Evolutionary conservation across 106 monocot species (phyloP), one percentile per base, ranked within the genome.

Genomic region (Apostasia shenzhenica): DNA sequence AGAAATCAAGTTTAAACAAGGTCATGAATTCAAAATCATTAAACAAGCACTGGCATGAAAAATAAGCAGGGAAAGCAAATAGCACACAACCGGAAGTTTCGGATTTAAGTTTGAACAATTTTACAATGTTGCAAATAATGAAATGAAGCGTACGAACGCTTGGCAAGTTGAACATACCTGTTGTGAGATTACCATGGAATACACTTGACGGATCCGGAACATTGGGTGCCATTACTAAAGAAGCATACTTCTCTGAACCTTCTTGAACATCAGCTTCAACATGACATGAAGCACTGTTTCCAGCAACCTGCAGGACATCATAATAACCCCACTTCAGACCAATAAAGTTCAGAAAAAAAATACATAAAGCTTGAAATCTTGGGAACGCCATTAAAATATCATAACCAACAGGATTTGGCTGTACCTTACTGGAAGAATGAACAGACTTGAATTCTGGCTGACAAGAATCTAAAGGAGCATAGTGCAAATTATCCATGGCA

Each of bases 391-490:
- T 59, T 37, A 40, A 39, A 59, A 38, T 38, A 37, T 37, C 38
- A 59, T 62, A 42, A 62, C 62, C 62, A 44, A 45, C 43, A 45
- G 41, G 13, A 45, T 62, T 62, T 62, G 62, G n/a, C 43, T 62
- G 37, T 1, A 59, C 8, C 0, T 41, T 40, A 40, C 41, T 45
- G 45, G 2, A 12, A 45, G 62, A 45, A 63, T 45, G 43, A 45
- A 39, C 12, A 2, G 2, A 39, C 10, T n/a, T 6, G 45, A 63
- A 45, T n/a, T 63, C 12, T 63, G 42, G 39, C 43, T 5, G 45
- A 39, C 43, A n/a, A 3, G 13, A 39, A 45, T 63, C 9, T 45
- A 13, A 13, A 45, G 44, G 42, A 63, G 4, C 62, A 45, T 45
- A 12, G 50, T 50, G 6, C 8, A 8, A 50, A 37, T 64, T 11